Evolutionary conservation across 805 yeast species (phyloP), one percentile per base, ranked within the genome.

Genomic region (Millerago galiae): DNA sequence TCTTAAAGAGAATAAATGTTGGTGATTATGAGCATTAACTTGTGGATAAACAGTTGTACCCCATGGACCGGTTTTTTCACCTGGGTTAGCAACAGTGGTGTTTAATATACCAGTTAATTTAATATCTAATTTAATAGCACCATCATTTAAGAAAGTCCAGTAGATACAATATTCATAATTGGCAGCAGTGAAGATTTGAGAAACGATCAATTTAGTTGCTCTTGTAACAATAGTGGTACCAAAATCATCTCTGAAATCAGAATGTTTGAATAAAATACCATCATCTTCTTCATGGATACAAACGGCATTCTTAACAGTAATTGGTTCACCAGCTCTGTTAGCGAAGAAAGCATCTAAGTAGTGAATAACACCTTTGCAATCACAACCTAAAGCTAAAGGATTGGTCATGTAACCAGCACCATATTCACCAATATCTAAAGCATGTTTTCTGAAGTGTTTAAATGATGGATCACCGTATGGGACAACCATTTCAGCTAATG

Each of bases 261-360:
- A 82, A 65, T 84, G 93, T 69, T 84, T 84, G 72, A 70, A 83
- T 51, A 84, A 66, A 50, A 84, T 63, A 28, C 93, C 91, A 55
- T 83, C 89, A 58, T 85, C 93, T 63, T 84, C 91, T 68, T 84
- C 93, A 61, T 85, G 93, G 55, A 84, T 83, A 65, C 93, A 84
- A 47, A 84, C 74, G 13, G 90, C 91, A 53, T 84, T 81, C 64
- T 79, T 82, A 46, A 83, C 71, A 28, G 87, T 79, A 51, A 79
- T 67, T 45, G 88, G 80, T 17, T 75, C 80, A 59, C 93, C 93
- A 9, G 68, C 62, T 61, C 78, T 74, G 62, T 77, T 78, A 28
- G 81, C 71, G 58, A 82, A 81, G 62, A 77, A 80, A n/a, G 86
- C 90, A 63, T 84, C 90, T 63, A 84, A 60, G 66, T 84, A 84